Conservation (phyloP, 2,329 filamentous ascomycete genomes). For the Apiospora malaysiana region DNA sequence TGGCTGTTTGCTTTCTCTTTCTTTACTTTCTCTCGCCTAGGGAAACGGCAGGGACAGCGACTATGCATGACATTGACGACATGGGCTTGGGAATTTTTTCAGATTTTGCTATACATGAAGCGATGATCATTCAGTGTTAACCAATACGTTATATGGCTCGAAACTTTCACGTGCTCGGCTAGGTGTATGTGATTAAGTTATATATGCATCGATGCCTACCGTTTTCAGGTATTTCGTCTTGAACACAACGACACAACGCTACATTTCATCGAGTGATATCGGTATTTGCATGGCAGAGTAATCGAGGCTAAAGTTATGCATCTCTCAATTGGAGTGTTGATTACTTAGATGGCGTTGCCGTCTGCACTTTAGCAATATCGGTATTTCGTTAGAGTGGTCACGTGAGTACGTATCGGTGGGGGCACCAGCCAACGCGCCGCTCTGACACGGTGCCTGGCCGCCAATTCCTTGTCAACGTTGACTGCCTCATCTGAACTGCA, state of each 20-base stretch:
- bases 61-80: conserved; percentile 6
- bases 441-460: not conserved
- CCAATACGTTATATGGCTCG: not conserved
- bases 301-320: not conserved
- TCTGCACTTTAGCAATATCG: no score
- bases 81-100: conserved; percentile 4
- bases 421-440: not conserved
- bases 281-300: not conserved
- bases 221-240: not conserved
- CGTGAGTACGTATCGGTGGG: not conserved
- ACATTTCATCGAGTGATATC: not conserved
- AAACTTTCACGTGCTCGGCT: not conserved
- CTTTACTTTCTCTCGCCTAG: not conserved
- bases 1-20: not conserved
- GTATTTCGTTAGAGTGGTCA: not conserved
- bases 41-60: conserved; percentile 5
- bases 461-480: not conserved
- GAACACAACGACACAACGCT: not conserved
- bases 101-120: not conserved
- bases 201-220: not conserved
- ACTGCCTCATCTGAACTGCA: not conserved
- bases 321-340: no score
- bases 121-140: not conserved
- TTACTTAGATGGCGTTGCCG: no score
- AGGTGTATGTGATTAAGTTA: not conserved